Evolutionary conservation across 1,284 basidiomycete genomes (phyloP).

Genomic region (Leccinum ponderosum): DNA sequence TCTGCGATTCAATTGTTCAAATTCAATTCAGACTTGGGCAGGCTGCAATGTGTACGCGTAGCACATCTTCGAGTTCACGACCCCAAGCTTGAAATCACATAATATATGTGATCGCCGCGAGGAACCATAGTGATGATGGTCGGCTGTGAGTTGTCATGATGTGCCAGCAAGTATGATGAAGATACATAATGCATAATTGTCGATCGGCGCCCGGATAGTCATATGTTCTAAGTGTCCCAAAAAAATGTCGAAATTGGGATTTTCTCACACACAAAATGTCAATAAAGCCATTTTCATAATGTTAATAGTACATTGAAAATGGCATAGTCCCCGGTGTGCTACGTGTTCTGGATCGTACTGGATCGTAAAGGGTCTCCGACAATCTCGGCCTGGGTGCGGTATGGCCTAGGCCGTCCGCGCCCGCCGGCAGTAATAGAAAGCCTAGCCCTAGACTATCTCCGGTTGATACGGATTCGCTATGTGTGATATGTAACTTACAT

Average conservation of each 20-base stretch:
- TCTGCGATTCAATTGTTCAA: neutral
- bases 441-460: neutral
- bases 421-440: neutral
- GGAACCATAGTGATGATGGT: neutral
- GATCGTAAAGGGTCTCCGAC: neutral
- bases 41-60: neutral
- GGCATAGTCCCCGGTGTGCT: neutral
- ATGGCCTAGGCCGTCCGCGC: neutral
- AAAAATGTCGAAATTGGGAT: no score
- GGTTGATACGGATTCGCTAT: neutral
- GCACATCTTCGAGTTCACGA: neutral
- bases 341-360: neutral
- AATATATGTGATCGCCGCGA: neutral
- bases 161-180: no score
- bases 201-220: no score
- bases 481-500: no score
- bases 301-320: no score
- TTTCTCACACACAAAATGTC: no score
- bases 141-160: no score
- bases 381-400: neutral
- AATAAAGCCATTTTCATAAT: no score
- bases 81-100: neutral
- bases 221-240: no score
- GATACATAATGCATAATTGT: no score
- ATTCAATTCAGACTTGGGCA: neutral